Conservation (phyloP, 768 basidiomycete species). For the Galerina marginata region DNA sequence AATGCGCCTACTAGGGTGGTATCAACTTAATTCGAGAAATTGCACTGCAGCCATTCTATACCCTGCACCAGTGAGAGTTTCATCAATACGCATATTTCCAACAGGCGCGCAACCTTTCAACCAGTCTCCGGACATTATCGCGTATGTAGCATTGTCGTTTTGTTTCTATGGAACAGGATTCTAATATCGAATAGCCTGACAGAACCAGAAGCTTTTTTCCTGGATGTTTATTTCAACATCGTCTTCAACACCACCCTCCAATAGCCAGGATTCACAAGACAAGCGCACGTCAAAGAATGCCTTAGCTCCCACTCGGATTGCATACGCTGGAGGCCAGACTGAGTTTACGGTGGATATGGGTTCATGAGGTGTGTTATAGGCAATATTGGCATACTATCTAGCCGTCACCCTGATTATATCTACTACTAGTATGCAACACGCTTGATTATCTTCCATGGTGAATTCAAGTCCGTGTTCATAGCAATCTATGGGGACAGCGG, state of each 20-base stretch:
- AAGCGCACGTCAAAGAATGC: constrained; percentile 73
- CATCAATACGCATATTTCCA: constrained; percentile 73
- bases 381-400: not conserved
- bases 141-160: constrained; percentile 45
- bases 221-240: constrained; percentile 79
- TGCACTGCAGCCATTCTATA: constrained; percentile 77
- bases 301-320: constrained; percentile 71
- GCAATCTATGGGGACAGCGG: constrained; percentile 66
- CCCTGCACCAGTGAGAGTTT: constrained; percentile 67
- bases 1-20: constrained; percentile 72
- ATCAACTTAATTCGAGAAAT: constrained; percentile 62
- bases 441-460: constrained; percentile 81
- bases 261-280: constrained; percentile 49
- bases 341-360: constrained; percentile 78
- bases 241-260: constrained; percentile 50
- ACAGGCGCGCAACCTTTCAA: constrained; percentile 65
- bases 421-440: constrained; percentile 67
- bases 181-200: constrained; percentile 53
- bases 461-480: constrained; percentile 68
- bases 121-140: constrained; percentile 62
- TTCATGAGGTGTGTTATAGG: constrained; percentile 53
- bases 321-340: constrained; percentile 70
- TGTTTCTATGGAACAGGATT: not conserved
- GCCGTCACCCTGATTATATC: not conserved
- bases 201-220: constrained; percentile 73